Evolutionary conservation across 1,284 basidiomycete species (phyloP).

Genomic region (Pisolithus thermaeus): DNA sequence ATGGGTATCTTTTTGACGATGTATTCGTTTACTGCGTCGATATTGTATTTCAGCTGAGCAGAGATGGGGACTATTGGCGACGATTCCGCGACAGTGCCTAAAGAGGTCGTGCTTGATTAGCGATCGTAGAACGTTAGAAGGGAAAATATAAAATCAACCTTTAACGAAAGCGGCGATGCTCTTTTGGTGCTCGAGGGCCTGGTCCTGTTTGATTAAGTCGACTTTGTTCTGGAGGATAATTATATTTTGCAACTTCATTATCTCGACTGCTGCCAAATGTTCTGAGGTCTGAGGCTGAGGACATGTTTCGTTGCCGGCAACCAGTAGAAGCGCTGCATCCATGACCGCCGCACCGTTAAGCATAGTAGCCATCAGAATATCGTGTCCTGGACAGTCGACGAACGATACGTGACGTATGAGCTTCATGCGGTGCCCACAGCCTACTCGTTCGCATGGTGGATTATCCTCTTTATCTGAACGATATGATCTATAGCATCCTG

Average conservation of each 20-base stretch:
- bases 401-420: conserved; percentile 94
- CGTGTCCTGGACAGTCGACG: conserved; percentile 94
- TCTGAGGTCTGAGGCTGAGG: conserved; percentile 99
- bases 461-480: conserved; percentile 91
- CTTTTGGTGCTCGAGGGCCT: conserved; percentile 90
- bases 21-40: conserved; percentile 99
- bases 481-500: conserved; percentile 92
- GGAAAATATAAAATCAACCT: conserved; percentile 40
- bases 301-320: conserved; percentile 97
- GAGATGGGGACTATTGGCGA: conserved; percentile 99
- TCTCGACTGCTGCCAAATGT: conserved; percentile 97
- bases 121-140: neutral
- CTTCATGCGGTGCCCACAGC: conserved; percentile 88
- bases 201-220: conserved; percentile 88
- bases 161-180: conserved; percentile 92
- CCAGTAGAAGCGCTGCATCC: conserved; percentile 94
- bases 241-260: conserved; percentile 98
- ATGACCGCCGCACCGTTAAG: conserved; percentile 99
- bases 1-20: conserved; percentile 97
- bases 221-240: conserved; percentile 99
- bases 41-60: conserved; percentile 98
- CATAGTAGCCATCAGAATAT: conserved; percentile 99
- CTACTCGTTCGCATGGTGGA: conserved; percentile 89
- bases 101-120: neutral
- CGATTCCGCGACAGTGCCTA: conserved; percentile 92